A percentile compares a stretch with the other conserved stretches of the same genome.
Evolutionary conservation across 2,329 filamentous ascomycete genomes (phyloP).

Genomic region (Leptoxyphium fumago): DNA sequence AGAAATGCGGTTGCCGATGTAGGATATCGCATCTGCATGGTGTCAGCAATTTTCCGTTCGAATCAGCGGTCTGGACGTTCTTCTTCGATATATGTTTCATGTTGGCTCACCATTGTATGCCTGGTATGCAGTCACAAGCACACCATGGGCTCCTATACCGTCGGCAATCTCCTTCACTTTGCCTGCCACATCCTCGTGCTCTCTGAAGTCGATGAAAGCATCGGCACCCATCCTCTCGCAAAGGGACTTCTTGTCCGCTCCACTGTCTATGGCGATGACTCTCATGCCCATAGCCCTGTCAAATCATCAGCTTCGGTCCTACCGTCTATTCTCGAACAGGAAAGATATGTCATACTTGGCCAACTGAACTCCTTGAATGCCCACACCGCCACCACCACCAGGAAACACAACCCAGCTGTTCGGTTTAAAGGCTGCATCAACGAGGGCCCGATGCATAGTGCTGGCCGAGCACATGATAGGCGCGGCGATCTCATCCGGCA

Average conservation of each 20-base stretch:
- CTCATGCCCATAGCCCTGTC: slow-evolving; percentile 39
- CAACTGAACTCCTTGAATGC: slow-evolving; percentile 42
- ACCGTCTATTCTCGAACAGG: not conserved
- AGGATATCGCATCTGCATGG: slow-evolving; percentile 24
- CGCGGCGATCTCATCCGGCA: slow-evolving; percentile 40
- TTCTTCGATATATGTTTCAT: not conserved
- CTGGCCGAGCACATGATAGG: slow-evolving; percentile 46
- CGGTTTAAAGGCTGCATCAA: slow-evolving; percentile 34
- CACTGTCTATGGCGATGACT: slow-evolving; percentile 41
- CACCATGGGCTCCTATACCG: slow-evolving; percentile 33
- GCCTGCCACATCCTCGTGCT: slow-evolving; percentile 23
- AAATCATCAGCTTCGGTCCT: not conserved
- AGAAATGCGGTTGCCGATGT: slow-evolving; percentile 33
- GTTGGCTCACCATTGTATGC: slow-evolving; percentile 15
- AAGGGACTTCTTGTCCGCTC: slow-evolving; percentile 32
- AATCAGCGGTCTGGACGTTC: slow-evolving; percentile 1
- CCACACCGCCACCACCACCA: slow-evolving; percentile 40
- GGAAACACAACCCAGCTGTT: slow-evolving; percentile 42
- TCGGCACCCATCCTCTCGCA: slow-evolving; percentile 38
- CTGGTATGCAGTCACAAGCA: slow-evolving; percentile 23
- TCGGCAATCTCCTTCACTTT: slow-evolving; percentile 33
- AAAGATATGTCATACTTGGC: slow-evolving; percentile 19
- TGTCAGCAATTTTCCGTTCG: not conserved
- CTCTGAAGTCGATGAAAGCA: slow-evolving; percentile 41
- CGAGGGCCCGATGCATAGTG: slow-evolving; percentile 43